These are phyloP conservation scores for Reutealis trisperma DNA, from an alignment of 345 rosid species.

Conservation along the genomic window DNA sequence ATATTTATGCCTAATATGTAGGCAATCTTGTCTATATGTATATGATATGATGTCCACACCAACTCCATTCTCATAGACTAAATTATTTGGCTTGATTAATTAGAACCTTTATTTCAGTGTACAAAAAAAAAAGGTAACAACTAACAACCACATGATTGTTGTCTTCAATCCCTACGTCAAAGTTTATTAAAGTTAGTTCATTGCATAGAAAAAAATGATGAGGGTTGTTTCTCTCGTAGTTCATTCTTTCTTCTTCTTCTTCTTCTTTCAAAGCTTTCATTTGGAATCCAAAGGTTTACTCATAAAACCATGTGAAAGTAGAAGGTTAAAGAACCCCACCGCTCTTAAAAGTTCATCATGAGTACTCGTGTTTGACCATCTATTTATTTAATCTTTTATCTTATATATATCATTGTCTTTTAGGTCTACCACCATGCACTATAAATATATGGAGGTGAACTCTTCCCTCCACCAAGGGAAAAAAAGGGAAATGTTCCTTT, in stretches of 20 bases:
- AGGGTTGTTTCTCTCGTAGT: background rate
- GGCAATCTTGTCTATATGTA: background rate
- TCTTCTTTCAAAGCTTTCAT: background rate
- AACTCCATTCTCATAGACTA: background rate
- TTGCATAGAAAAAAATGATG: background rate
- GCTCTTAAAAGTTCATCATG: background rate
- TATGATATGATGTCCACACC: background rate
- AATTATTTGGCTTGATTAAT: background rate
- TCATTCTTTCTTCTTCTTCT: background rate
- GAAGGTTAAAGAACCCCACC: background rate
- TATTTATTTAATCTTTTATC: too few relatives aligned
- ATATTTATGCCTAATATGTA: background rate
- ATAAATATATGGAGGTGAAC: too few relatives aligned
- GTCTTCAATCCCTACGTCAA: conserved; percentile 17
- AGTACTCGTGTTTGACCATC: background rate
- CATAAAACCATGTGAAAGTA: conserved; percentile 5
- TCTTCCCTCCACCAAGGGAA: too few relatives aligned
- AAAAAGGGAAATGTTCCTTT: background rate
- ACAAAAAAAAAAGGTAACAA: background rate
- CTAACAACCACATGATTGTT: conserved; percentile 8
- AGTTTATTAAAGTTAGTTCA: background rate
- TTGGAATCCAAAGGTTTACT: conserved; percentile 20
- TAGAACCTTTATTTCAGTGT: conserved; percentile 17
- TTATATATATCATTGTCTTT: too few relatives aligned
- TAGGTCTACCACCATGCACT: too few relatives aligned